Evolutionary conservation across 495 filamentous ascomycete species (phyloP).

Genomic region (Mytilinidion resinicola): DNA sequence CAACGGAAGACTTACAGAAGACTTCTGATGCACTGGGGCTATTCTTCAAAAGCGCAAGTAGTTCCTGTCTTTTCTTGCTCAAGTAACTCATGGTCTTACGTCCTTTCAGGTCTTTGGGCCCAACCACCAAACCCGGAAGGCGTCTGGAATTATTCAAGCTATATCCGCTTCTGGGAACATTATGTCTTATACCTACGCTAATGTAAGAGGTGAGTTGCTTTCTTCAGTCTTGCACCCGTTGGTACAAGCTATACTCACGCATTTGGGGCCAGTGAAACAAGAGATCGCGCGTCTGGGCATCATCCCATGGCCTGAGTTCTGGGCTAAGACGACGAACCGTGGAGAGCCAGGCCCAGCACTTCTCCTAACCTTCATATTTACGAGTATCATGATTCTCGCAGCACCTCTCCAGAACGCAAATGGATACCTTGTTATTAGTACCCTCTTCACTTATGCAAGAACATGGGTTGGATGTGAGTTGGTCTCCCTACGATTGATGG

Average conservation of each 20-base stretch:
- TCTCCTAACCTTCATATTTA: not conserved
- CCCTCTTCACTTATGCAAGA: not conserved
- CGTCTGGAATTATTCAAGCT: not conserved
- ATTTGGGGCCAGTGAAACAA: not conserved
- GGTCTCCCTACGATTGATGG: too few species aligned
- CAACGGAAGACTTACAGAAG: not conserved
- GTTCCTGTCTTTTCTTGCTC: too few species aligned
- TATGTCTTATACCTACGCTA: not conserved
- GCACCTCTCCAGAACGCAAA: not conserved
- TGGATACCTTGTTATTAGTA: not conserved
- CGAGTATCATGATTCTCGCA: not conserved
- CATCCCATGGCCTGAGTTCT: not conserved
- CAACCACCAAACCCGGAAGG: not conserved
- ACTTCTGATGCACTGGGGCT: not conserved
- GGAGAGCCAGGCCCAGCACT: not conserved
- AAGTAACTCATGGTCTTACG: too few species aligned
- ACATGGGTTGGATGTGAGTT: not conserved
- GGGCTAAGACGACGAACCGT: not conserved
- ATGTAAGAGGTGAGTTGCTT: not conserved
- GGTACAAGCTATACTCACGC: too few species aligned
- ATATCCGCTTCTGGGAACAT: not conserved
- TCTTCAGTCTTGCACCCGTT: too few species aligned
- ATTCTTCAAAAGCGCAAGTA: not conserved
- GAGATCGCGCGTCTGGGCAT: not conserved
- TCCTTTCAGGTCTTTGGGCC: not conserved